Base-by-base conservation (phyloP, 805 yeast genomes). In the Lachancea fermentati region DNA sequence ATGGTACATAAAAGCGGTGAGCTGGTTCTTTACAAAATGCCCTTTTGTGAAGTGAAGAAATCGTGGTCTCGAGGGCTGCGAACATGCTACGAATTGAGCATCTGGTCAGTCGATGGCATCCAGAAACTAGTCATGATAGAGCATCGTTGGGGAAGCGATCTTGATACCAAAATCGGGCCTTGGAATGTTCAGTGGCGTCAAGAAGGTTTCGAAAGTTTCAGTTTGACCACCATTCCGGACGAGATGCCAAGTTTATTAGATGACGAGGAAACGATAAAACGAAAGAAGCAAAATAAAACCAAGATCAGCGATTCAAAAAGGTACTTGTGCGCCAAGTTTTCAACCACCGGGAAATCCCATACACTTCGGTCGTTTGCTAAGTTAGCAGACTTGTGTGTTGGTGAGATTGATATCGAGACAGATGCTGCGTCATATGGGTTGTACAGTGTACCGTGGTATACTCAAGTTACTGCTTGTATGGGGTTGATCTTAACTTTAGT, bases 381-480 rank as follows among this genome's bases (percentile, higher is more conserved):
- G 18, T 18, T 34, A 15, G 43, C 43, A 12, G 17, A 31, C 4
- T 7, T 40, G 3, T 15, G 16, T 4, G 19, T 40, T 6, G 43
- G 43, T 12, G 43, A 40, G 25, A 26, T 40, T 4, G 36, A 30
- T 3, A 13, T 34, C 13, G 43, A 40, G 26, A 30, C 43, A 6
- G 31, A 40, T 29, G 32, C 39, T 6, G 34, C 43, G 6, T 32
- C 35, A 9, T 40, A 34, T 32, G 43, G 43, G 16, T 16, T 40
- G 2, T 12, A 16, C n/a, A 24, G 19, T 8, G 30, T 40, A n/a
- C 43, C 43, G 12, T 40, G 43, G 43, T 34, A 28, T 17, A 19
- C 43, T 4, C 43, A 40, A 19, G 39, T 40, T 8, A 30, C 35
- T 4, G 43, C 43, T 2, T 40, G 43, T 19, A 40, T 35, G 36